phyloP scores from a whole-genome alignment of 1,284 basidiomycete genomes.

The Ganoderma resinaceum region DNA sequence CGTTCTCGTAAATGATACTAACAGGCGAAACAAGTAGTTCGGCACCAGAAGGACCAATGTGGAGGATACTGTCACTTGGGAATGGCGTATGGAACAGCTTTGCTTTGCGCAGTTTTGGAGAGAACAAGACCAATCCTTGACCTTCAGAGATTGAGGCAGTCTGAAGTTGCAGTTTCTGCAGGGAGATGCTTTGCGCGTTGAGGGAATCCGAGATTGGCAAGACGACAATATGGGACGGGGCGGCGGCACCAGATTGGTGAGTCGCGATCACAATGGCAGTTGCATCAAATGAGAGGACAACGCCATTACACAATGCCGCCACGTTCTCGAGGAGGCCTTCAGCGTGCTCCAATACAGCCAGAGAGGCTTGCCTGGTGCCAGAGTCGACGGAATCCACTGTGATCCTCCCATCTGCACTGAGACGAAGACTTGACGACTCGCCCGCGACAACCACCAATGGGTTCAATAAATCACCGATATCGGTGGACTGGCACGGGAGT shows the following conservation, averaged over 20 bases:
- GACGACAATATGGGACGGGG: constrained; percentile 23
- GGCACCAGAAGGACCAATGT: constrained; percentile 9
- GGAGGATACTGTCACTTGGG: not conserved
- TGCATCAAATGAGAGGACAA: constrained; percentile 12
- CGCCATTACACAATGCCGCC: constrained; percentile 17
- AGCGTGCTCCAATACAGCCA: constrained; percentile 21
- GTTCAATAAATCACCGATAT: constrained; percentile 17
- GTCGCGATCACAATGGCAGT: constrained; percentile 13
- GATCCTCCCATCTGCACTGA: constrained; percentile 23
- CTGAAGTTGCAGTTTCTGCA: constrained; percentile 5
- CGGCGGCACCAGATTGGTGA: constrained; percentile 5
- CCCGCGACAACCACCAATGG: constrained; percentile 25
- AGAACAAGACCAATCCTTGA: constrained; percentile 19
- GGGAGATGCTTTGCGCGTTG: not conserved
- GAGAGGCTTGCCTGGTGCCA: constrained; percentile 14
- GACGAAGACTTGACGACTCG: constrained; percentile 21
- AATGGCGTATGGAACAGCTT: not conserved
- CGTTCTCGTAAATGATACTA: not conserved
- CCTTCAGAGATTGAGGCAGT: constrained; percentile 3
- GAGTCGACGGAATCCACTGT: constrained; percentile 16
- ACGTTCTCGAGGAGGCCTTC: constrained; percentile 17
- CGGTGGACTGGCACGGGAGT: constrained; percentile 20
- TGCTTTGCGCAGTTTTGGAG: constrained; percentile 8
- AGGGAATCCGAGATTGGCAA: constrained; percentile 18
- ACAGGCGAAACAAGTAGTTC: constrained; percentile 19